These are phyloP conservation scores for Solanum medicagineum DNA, from an alignment of 257 asterid species.

Conservation along the genomic window DNA sequence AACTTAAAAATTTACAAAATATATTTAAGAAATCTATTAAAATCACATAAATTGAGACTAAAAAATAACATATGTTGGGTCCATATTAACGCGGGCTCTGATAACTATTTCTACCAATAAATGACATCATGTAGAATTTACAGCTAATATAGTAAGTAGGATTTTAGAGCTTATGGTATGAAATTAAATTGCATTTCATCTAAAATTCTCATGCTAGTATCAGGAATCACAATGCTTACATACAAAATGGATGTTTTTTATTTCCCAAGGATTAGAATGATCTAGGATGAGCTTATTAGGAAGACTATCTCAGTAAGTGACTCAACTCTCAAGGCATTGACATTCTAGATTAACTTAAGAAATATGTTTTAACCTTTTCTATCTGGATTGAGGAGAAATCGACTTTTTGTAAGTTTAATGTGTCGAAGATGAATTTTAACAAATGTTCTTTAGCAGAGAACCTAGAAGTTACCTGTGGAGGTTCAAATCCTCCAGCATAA, in stretches of 20 bases:
- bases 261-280: neutral
- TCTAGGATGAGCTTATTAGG: neutral
- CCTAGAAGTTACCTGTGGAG: conserved; percentile 63
- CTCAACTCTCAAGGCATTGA: neutral
- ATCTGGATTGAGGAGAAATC: neutral
- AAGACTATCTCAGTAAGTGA: neutral
- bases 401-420: neutral
- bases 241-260: neutral
- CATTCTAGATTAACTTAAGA: neutral
- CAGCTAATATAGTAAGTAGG: neutral
- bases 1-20: too few species aligned
- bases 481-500: conserved; percentile 92
- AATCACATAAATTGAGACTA: too few species aligned
- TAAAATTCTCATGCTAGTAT: neutral
- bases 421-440: neutral
- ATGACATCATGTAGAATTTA: neutral
- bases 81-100: too few species aligned
- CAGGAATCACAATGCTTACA: neutral
- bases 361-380: neutral
- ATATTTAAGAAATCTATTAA: too few species aligned
- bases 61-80: too few species aligned
- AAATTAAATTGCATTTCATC: neutral
- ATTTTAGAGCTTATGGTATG: neutral
- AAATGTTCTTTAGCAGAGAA: neutral
- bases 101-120: neutral